Percentiles rank a stretch among this genome's conserved stretches.
Conservation (phyloP, 495 filamentous ascomycete species). For the Hyaloscypha bicolor region DNA sequence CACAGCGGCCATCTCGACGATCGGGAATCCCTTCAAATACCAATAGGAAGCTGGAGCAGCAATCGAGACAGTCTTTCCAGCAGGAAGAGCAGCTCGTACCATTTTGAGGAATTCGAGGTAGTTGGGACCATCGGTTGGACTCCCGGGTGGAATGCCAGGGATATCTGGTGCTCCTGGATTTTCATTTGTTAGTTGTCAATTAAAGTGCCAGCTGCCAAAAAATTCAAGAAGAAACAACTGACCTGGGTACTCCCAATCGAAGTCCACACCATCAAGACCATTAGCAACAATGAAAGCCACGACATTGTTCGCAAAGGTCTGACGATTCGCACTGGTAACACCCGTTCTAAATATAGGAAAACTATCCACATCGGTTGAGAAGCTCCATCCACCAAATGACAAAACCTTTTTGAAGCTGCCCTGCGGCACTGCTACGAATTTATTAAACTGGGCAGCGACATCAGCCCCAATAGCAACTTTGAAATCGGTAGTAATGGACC, state of each 20-base stretch:
- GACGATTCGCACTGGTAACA: slow-evolving; percentile 38
- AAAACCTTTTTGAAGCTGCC: slow-evolving; percentile 40
- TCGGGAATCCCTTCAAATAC: slow-evolving; percentile 40
- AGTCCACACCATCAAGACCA: slow-evolving; percentile 34
- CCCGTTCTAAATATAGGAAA: slow-evolving; percentile 44
- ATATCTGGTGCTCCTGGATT: slow-evolving; percentile 38
- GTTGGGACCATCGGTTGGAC: slow-evolving; percentile 33
- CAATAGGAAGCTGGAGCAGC: slow-evolving; percentile 38
- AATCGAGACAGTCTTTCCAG: slow-evolving; percentile 10
- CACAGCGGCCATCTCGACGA: slow-evolving; percentile 28
- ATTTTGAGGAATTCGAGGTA: slow-evolving; percentile 31
- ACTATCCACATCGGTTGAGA: slow-evolving; percentile 40
- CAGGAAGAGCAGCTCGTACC: background rate
- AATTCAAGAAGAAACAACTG: background rate
- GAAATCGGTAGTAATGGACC: too few relatives aligned
- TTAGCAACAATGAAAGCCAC: slow-evolving; percentile 30
- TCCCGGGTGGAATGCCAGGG: slow-evolving; percentile 38
- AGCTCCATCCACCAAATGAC: slow-evolving; percentile 52
- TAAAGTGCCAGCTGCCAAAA: background rate
- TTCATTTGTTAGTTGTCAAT: background rate
- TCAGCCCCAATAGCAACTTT: too few relatives aligned
- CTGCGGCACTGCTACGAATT: slow-evolving; percentile 30
- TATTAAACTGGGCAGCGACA: slow-evolving; percentile 29
- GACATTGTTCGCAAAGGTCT: slow-evolving; percentile 39
- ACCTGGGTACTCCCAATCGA: slow-evolving; percentile 35